Conservation (phyloP, 2,329 filamentous ascomycete genomes). For the Pseudocercospora eumusae region DNA sequence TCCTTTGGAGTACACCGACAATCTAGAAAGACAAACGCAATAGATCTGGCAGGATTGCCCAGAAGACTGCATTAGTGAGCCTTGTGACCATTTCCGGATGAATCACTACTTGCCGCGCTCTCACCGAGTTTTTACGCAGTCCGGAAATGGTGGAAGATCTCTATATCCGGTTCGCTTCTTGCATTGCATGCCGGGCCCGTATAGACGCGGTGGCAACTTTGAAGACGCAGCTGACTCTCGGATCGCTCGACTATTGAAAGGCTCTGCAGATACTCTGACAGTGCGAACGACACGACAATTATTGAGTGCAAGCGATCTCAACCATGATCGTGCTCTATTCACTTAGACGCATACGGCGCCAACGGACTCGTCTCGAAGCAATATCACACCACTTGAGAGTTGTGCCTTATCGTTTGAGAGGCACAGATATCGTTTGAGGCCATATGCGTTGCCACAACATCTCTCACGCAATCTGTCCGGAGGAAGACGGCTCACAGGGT, state of each 20-base stretch:
- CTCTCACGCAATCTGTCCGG: neutral
- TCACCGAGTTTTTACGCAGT: neutral
- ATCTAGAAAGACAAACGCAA: conserved; percentile 4
- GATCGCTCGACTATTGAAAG: conserved; percentile 7
- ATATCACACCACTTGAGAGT: neutral
- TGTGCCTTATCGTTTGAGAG: neutral
- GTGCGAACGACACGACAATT: neutral
- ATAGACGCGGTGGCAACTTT: conserved; percentile 8
- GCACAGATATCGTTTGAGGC: neutral
- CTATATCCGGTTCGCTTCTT: neutral
- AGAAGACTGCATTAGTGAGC: neutral
- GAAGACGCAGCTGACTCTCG: neutral
- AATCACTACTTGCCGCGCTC: neutral
- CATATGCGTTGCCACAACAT: neutral
- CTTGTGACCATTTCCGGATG: neutral
- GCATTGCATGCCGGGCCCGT: neutral
- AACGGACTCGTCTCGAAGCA: neutral
- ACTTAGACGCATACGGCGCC: neutral
- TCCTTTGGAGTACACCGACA: neutral
- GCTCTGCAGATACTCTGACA: conserved; percentile 8
- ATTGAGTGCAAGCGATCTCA: neutral
- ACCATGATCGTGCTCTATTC: neutral
- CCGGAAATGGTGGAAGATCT: conserved; percentile 2
- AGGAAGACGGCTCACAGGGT: neutral
- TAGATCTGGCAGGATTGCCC: conserved; percentile 10